phyloP scores from a whole-genome alignment of 2,329 filamentous ascomycete species.

The Pyrenochaeta sp. region DNA sequence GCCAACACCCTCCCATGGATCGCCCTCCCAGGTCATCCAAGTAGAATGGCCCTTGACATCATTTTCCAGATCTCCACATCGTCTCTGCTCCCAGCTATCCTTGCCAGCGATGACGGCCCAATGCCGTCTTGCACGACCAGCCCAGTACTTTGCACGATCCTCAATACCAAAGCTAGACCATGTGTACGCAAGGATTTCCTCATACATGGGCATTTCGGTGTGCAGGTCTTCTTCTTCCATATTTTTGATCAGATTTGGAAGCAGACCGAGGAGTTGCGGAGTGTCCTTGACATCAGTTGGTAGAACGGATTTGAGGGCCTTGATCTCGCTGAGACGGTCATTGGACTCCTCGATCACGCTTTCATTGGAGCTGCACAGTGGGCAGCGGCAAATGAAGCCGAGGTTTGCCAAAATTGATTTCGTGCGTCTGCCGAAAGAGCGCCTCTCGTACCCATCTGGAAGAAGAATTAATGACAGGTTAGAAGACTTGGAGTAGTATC shows the following conservation, averaged over 20 bases:
- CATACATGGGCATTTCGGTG: conserved; percentile 33
- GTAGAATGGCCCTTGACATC: conserved; percentile 35
- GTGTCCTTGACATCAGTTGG: conserved; percentile 26
- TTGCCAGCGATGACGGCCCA: conserved; percentile 36
- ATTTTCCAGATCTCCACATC: conserved; percentile 26
- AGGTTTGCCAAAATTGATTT: conserved; percentile 29
- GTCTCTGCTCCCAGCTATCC: conserved; percentile 34
- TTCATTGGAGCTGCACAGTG: conserved; percentile 32
- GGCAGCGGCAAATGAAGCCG: conserved; percentile 41
- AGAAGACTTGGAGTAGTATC: neutral
- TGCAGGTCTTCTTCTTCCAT: conserved; percentile 38
- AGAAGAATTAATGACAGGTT: neutral
- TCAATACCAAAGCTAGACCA: conserved; percentile 36
- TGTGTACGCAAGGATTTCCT: conserved; percentile 44
- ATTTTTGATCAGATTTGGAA: conserved; percentile 32
- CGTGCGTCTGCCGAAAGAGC: conserved; percentile 21
- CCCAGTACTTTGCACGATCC: conserved; percentile 37
- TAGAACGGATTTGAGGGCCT: conserved; percentile 29
- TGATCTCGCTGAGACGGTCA: conserved; percentile 34
- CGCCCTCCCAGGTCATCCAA: conserved; percentile 35
- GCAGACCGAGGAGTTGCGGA: conserved; percentile 28
- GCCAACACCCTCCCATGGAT: conserved; percentile 24
- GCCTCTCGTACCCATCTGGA: conserved; percentile 37
- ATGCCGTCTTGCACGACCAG: conserved; percentile 27
- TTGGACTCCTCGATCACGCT: conserved; percentile 28